Percentiles rank a stretch among this genome's conserved stretches.
phyloP scores from a whole-genome alignment of 2,329 filamentous ascomycete genomes.

The Sporothrix protearum region DNA sequence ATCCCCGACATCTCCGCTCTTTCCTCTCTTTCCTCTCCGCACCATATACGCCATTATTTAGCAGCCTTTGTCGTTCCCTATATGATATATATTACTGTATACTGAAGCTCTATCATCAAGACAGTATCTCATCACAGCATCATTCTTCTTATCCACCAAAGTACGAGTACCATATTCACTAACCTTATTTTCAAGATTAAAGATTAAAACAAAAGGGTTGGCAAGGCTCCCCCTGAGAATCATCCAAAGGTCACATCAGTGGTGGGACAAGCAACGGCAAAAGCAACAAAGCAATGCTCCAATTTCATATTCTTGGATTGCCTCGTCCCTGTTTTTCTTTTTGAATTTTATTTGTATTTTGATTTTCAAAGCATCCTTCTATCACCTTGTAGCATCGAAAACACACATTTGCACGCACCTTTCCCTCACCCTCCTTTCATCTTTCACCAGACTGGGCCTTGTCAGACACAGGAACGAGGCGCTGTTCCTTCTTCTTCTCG shows the following conservation, averaged over 20 bases:
- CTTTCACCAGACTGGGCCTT: not conserved
- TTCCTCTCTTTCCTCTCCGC: no score
- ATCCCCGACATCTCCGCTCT: not conserved
- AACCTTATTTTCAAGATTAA: not conserved
- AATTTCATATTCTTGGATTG: not conserved
- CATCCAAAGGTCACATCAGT: not conserved
- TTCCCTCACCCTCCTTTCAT: not conserved
- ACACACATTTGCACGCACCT: not conserved
- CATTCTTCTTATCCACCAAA: no score
- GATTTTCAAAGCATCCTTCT: no score
- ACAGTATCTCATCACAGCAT: not conserved
- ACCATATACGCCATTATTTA: not conserved
- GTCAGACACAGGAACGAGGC: conserved; percentile 7
- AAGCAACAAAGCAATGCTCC: conserved; percentile 9
- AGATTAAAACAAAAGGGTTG: not conserved
- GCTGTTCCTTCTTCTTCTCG: not conserved
- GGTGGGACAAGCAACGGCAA: not conserved
- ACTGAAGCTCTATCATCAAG: not conserved
- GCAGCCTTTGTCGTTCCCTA: no score
- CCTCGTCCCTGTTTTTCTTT: not conserved
- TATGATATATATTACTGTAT: not conserved
- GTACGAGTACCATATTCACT: no score
- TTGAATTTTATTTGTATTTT: not conserved
- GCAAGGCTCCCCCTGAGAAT: no score
- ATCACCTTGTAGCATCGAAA: not conserved